Evolutionary conservation across 805 yeast genomes (phyloP), one percentile per base, ranked within the genome.

Genomic region (Pichia manshurica): DNA sequence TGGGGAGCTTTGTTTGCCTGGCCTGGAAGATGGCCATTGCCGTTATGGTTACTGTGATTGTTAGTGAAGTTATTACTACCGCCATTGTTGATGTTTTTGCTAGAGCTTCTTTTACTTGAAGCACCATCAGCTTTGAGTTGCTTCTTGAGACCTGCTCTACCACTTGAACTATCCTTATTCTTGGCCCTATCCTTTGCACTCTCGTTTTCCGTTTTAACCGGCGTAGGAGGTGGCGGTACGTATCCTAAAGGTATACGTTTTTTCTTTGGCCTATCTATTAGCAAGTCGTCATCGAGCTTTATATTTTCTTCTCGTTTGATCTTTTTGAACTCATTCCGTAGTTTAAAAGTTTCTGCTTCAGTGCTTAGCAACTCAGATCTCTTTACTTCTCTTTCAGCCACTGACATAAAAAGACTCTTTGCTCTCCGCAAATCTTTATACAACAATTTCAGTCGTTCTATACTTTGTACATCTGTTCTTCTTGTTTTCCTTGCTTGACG

Each of bases 401-500:
- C 85, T 57, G 80, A 64, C 33, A 81, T 69, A 19, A 88, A 73
- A 39, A 93, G 69, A 44, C 77, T 81, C 53, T 82, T 75, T 1
- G 96, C 95, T 43, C 81, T 75, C 52, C 79, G 83, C 68, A 93
- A 72, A 51, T 93, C 96, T 51, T 75, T 75, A 53, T 84, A 87
- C 29, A 93, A 70, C 48, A 77, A 63, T 20, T 93, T 75, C 43
- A 93, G 71, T 54, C 90, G 79, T 64, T 90, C 97, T 13, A 89
- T 83, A 56, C 93, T 88, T 57, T 88, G 86, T 31, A 86, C 78
- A 68, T 93, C 99, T 0, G 96, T 87, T 54, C 98, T 79, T 65
- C 99, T 80, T 0, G 99, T 93, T 65, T 93, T 93, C 65, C 99
- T 84, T 28, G 95, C 93, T 62, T 87, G 97, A 55, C 99, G 80